These are phyloP conservation scores for Drosera spatulata DNA, from an alignment of 179 eudicot genomes.

Conservation along the genomic window DNA sequence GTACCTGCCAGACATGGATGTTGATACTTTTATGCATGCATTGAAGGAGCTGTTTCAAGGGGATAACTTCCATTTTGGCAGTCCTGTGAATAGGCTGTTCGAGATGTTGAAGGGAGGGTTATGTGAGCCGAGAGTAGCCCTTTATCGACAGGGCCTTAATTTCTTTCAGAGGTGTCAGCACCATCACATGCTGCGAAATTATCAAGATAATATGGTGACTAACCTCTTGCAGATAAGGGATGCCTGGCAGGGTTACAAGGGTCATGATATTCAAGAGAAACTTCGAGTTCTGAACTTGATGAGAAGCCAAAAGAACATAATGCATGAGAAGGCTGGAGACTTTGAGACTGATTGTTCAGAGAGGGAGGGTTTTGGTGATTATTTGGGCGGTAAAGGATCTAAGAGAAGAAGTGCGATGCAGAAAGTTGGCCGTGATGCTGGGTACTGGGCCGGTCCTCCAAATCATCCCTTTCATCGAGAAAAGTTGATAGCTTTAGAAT, in stretches of 20 bases:
- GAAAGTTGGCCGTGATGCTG: conserved; percentile 26
- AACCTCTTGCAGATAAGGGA: conserved; percentile 68
- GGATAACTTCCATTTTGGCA: conserved; percentile 73
- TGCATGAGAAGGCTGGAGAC: conserved; percentile 61
- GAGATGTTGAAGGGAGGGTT: conserved; percentile 88
- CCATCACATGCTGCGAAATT: conserved; percentile 54
- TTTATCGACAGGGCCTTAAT: conserved; percentile 71
- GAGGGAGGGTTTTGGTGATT: conserved; percentile 45
- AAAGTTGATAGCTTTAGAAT: conserved; percentile 21
- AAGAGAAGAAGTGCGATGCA: conserved; percentile 36
- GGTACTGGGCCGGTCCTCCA: conserved; percentile 20
- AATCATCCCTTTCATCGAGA: conserved; percentile 28
- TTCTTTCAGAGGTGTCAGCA: conserved; percentile 71
- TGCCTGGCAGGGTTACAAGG: conserved; percentile 70
- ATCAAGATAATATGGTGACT: conserved; percentile 70
- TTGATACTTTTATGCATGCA: conserved; percentile 63
- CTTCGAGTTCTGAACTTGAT: conserved; percentile 66
- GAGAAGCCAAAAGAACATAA: conserved; percentile 69
- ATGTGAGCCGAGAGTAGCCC: conserved; percentile 89
- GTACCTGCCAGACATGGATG: conserved; percentile 95
- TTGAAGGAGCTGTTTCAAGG: conserved; percentile 87
- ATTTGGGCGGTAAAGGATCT: conserved; percentile 36
- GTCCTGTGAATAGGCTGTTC: conserved; percentile 54
- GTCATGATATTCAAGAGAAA: conserved; percentile 89
- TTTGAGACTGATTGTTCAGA: conserved; percentile 60